phyloP scores from a whole-genome alignment of 2,329 filamentous ascomycete species.

The Sclerotinia subarctica region DNA sequence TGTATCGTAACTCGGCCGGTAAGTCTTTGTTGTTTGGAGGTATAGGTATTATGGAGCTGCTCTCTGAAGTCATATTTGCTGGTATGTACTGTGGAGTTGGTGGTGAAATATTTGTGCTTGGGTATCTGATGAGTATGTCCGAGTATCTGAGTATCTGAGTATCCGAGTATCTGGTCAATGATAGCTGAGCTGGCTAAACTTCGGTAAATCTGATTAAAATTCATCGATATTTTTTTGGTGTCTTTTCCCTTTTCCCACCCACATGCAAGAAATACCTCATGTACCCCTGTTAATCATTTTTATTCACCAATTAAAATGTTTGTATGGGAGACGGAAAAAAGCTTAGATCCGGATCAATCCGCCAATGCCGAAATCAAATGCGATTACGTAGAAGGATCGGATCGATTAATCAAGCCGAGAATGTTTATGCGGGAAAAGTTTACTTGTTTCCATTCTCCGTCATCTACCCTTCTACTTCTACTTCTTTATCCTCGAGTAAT shows the following conservation, averaged over 20 bases:
- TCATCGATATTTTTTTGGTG: background rate
- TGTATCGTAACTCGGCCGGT: slow-evolving; percentile 52
- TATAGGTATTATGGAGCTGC: background rate
- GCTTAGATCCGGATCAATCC: background rate
- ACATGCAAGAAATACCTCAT: background rate
- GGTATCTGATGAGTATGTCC: background rate
- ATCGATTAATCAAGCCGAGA: background rate
- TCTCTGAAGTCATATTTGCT: slow-evolving; percentile 24
- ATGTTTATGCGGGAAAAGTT: background rate
- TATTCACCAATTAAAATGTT: background rate
- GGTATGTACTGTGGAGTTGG: background rate
- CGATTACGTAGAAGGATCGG: slow-evolving; percentile 4
- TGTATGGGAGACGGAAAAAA: background rate
- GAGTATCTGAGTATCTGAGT: background rate
- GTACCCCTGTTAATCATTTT: background rate
- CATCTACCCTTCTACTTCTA: background rate
- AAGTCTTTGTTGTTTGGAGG: slow-evolving; percentile 27
- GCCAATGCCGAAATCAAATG: background rate
- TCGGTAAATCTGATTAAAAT: background rate
- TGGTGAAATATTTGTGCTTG: background rate
- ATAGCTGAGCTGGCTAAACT: slow-evolving; percentile 1
- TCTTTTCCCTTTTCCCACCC: background rate
- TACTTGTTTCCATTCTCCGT: background rate
- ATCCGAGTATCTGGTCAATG: background rate
- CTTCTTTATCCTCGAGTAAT: background rate